Evolutionary conservation across 1,284 basidiomycete species (phyloP).

Genomic region (Rhodotorula glutinis): DNA sequence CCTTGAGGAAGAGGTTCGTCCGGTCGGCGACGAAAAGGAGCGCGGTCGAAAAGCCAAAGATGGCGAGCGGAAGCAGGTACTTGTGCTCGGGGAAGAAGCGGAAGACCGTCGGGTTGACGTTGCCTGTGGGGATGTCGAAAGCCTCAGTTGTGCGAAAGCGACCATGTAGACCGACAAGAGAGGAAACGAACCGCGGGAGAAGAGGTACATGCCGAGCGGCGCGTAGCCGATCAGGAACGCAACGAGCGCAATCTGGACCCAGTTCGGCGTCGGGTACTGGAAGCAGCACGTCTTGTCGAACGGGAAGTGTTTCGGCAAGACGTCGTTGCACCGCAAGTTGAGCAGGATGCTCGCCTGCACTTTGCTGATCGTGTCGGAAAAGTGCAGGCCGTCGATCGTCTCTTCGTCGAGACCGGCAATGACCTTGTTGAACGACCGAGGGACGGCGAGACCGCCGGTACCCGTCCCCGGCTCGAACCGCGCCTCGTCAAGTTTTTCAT

Average conservation of each 20-base stretch:
- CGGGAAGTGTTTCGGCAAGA: conserved; percentile 64
- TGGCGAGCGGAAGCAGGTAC: conserved; percentile 52
- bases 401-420: conserved; percentile 48
- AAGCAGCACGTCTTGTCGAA: conserved; percentile 79
- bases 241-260: conserved; percentile 62
- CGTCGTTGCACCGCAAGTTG: conserved; percentile 76
- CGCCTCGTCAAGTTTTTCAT: conserved; percentile 51
- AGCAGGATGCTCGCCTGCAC: conserved; percentile 73
- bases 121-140: no score
- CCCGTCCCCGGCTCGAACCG: background rate
- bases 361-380: conserved; percentile 61
- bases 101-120: conserved; percentile 44
- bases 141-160: no score
- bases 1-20: conserved; percentile 76
- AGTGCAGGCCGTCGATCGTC: conserved; percentile 81
- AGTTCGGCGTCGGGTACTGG: conserved; percentile 65
- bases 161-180: conserved; percentile 4
- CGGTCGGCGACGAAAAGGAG: conserved; percentile 75
- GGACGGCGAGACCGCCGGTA: conserved; percentile 20
- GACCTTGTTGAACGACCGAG: conserved; percentile 36
- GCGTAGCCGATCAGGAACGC: conserved; percentile 58
- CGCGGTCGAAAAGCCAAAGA: conserved; percentile 64
- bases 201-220: conserved; percentile 54
- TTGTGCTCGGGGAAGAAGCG: conserved; percentile 51
- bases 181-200: conserved; percentile 47